Evolutionary conservation across 192 early-diverging fungal species (phyloP).

Genomic region (Backusella liffmaniae): DNA sequence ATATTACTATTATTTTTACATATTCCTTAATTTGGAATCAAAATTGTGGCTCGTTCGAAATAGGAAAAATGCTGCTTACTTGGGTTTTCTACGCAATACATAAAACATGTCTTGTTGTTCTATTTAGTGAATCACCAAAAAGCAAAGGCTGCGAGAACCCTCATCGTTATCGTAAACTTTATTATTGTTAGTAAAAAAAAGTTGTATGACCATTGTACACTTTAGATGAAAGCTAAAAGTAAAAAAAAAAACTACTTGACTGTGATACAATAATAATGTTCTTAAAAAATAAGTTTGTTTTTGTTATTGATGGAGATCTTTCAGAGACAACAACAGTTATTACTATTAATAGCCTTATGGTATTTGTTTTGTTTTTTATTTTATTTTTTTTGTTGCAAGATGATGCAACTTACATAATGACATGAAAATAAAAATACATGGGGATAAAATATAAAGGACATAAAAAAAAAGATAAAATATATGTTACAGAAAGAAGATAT

Average conservation of each 20-base stretch:
- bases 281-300: background rate
- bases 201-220: background rate
- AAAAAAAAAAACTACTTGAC: background rate
- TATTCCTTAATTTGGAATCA: background rate
- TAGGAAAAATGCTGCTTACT: background rate
- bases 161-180: background rate
- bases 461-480: background rate
- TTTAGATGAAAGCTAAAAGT: background rate
- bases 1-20: background rate
- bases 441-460: background rate
- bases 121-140: too few species aligned
- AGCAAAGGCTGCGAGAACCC: too few species aligned
- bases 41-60: background rate
- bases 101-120: too few species aligned
- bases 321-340: background rate
- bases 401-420: background rate
- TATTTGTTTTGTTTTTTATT: background rate
- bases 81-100: too few species aligned
- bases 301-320: background rate
- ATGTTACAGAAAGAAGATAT: constrained; percentile 5
- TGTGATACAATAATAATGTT: background rate
- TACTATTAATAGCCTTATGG: background rate
- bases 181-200: background rate
- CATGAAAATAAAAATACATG: constrained; percentile 3
- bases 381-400: background rate